These are phyloP conservation scores for Xylaria sp. DNA, from an alignment of 2,329 filamentous ascomycete genomes.

Conservation along the genomic window DNA sequence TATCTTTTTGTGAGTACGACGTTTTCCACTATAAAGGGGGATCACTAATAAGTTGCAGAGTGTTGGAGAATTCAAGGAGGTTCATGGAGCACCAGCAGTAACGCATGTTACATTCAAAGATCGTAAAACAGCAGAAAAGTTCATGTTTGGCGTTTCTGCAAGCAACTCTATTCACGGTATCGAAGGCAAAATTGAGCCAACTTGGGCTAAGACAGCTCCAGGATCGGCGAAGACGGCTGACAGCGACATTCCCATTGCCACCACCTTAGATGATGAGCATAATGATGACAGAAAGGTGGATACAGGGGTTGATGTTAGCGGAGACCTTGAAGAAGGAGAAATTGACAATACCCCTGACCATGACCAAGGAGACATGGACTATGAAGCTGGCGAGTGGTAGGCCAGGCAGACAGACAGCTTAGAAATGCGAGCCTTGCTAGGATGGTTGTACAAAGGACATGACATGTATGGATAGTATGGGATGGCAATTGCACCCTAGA, in stretches of 20 bases:
- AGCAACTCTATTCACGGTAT: conserved; percentile 70
- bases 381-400: conserved; percentile 45
- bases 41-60: conserved; percentile 57
- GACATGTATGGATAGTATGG: background rate
- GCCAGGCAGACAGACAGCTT: background rate
- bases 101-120: conserved; percentile 73
- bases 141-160: conserved; percentile 64
- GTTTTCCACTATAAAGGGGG: conserved; percentile 19
- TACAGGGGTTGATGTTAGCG: conserved; percentile 33
- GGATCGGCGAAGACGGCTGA: conserved; percentile 37
- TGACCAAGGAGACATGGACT: conserved; percentile 50
- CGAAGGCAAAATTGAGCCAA: conserved; percentile 69
- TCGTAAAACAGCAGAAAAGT: conserved; percentile 76
- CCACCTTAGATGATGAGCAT: conserved; percentile 42
- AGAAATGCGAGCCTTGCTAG: background rate
- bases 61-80: conserved; percentile 69
- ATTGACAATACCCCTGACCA: conserved; percentile 37
- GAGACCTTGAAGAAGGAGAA: conserved; percentile 45
- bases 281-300: conserved; percentile 38
- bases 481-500: background rate
- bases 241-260: conserved; percentile 38
- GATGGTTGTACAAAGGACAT: conserved; percentile 8
- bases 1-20: conserved; percentile 70
- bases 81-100: conserved; percentile 58
- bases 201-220: conserved; percentile 64